Percentiles rank a stretch among this genome's conserved stretches.
Conservation (phyloP, 306 rosid species). For the Argentina anserina region DNA sequence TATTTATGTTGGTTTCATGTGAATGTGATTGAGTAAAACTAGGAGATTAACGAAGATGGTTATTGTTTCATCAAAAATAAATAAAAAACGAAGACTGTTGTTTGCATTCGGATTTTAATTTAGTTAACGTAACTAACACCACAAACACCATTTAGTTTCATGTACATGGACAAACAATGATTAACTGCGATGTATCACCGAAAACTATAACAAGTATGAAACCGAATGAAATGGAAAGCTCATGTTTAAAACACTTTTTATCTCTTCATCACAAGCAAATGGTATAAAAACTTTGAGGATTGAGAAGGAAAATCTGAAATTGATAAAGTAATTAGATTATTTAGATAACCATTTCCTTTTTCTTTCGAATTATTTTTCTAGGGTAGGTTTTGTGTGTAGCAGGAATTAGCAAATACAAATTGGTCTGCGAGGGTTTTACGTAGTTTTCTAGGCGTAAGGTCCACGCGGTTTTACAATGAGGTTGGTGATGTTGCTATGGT, state of each 20-base stretch:
- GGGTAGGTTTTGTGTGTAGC: background rate
- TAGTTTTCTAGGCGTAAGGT: background rate
- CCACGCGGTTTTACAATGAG: conserved; percentile 3
- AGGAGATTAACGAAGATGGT: background rate
- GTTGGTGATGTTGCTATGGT: background rate
- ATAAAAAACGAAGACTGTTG: background rate
- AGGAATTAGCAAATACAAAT: background rate
- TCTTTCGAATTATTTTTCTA: too few relatives aligned
- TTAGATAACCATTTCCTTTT: background rate
- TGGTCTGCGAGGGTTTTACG: background rate
- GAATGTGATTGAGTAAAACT: background rate
- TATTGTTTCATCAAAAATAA: background rate
- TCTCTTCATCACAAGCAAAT: background rate
- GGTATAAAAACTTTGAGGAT: background rate
- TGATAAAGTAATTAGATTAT: background rate
- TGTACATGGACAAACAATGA: background rate
- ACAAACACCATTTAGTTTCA: background rate
- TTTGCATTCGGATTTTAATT: background rate
- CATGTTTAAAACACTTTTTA: too few relatives aligned
- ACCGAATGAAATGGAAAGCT: background rate
- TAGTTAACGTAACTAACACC: background rate
- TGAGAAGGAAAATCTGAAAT: background rate
- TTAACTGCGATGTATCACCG: background rate
- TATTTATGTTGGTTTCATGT: background rate
- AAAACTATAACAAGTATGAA: background rate